Base-by-base conservation (phyloP, 2,329 filamentous ascomycete genomes). In the Chaetomiaceae sp. region DNA sequence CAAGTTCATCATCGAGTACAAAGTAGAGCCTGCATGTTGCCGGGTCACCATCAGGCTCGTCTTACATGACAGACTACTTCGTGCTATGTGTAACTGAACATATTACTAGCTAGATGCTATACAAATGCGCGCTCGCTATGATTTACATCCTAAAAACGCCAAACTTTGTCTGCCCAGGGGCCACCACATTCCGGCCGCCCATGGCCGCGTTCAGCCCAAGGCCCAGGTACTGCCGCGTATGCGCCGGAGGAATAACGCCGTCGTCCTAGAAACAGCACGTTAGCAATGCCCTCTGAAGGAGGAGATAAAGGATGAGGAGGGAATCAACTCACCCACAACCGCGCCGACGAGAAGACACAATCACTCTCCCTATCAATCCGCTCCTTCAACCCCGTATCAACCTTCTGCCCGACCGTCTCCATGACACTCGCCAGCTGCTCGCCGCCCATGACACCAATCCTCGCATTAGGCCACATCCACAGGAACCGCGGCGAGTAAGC, bases 381-480 rank as follows among this genome's bases (percentile, higher is more conserved):
- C 37, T 83, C 83, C 71, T 87, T 89, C 57, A 97, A 75, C 58
- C 85, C 86, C 0, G 88, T 87, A 67, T 96, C 91, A 1, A 84
- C 85, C 55, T 83, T 83, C 71, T 88, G 88, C 8, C 92, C 91
- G 0, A 99, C 92, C 2, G 91, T 88, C 72, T 91, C 89, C 94
- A 99, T 97, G 57, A 99, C 94, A 4, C 87, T 82, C 7, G 87
- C 86, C 33, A 99, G 77, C 75, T 97, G 92, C 72, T 96, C 92
- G 37, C 88, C 81, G 19, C 94, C 94, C 94, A 99, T 99, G 63
- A 99, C 91, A 29, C 89, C 89, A 47, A 96, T 90, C 66, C 88
- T 88, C n/a, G 94, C 91, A 63, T 95, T 96, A 37, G 94, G 94
- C 94, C 94, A 99, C 79, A 92, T 95, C 84, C 90, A 96, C 56